A percentile compares a stretch with the other conserved stretches of the same genome.
Conservation (phyloP, 2,329 filamentous ascomycete genomes). For the Colletotrichum gloeosporioides region DNA sequence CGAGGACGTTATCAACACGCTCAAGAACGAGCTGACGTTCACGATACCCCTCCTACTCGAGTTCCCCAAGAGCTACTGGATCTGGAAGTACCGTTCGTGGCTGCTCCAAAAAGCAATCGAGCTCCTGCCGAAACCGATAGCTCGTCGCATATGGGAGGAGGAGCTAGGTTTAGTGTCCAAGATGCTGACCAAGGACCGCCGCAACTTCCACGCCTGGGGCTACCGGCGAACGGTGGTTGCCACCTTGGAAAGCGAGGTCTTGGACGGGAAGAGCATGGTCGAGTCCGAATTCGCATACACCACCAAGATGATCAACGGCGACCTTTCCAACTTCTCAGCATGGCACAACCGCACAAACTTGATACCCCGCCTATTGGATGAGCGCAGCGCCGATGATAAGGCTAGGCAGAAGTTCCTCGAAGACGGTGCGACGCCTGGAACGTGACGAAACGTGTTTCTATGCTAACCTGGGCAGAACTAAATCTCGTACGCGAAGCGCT, state of each 20-base stretch:
- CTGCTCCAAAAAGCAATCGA: constrained; percentile 74
- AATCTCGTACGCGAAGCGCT: constrained; percentile 77
- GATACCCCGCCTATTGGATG: constrained; percentile 76
- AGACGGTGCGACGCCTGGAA: constrained; percentile 52
- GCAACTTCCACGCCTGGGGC: constrained; percentile 97
- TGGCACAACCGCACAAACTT: constrained; percentile 92
- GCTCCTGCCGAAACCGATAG: constrained; percentile 59
- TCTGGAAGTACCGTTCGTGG: constrained; percentile 97
- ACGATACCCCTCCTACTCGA: constrained; percentile 83
- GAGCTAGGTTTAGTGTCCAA: constrained; percentile 85
- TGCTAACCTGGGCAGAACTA: constrained; percentile 61
- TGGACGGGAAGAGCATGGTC: constrained; percentile 67
- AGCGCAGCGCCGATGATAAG: constrained; percentile 68
- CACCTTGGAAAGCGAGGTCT: constrained; percentile 68
- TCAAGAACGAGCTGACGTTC: constrained; percentile 78
- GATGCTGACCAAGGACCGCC: constrained; percentile 84
- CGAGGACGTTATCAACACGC: constrained; percentile 28
- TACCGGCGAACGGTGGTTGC: constrained; percentile 82
- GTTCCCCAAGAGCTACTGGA: constrained; percentile 98
- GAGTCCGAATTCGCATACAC: constrained; percentile 90
- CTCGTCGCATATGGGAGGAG: constrained; percentile 77
- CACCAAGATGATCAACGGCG: constrained; percentile 81
- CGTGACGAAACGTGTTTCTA: no score
- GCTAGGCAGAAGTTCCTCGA: constrained; percentile 75
- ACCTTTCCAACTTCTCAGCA: constrained; percentile 94